A percentile compares a stretch with the other conserved stretches of the same genome.
These are phyloP conservation scores for Bocquillonia castaneifolia DNA, from an alignment of 441 rosid genomes.

Conservation along the genomic window DNA sequence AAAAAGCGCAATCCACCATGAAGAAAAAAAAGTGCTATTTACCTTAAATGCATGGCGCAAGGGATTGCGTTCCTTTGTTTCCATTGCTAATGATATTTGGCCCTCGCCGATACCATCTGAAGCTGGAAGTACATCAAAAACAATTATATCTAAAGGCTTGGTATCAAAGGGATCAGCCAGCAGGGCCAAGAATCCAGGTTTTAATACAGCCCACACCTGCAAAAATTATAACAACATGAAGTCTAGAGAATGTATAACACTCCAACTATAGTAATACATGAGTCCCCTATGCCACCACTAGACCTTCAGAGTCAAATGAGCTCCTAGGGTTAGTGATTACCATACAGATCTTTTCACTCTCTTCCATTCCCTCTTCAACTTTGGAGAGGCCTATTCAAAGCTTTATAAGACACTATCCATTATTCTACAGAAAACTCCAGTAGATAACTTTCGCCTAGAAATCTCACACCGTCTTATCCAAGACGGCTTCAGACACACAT, in stretches of 20 bases:
- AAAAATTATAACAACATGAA: constrained; percentile 22
- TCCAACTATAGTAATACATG: background rate
- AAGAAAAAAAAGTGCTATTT: constrained; percentile 18
- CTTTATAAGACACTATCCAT: too few species aligned
- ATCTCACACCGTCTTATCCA: constrained; percentile 11
- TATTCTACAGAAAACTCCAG: background rate
- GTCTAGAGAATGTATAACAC: background rate
- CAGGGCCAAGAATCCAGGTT: constrained; percentile 96
- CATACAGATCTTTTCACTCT: background rate
- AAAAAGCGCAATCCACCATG: background rate
- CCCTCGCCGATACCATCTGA: constrained; percentile 81
- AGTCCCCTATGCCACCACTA: background rate
- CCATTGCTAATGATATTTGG: constrained; percentile 70
- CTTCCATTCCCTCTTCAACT: too few species aligned
- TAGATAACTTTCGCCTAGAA: background rate
- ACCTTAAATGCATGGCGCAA: constrained; percentile 92
- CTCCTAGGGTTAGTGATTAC: background rate
- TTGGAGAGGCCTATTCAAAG: too few species aligned
- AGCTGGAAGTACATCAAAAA: constrained; percentile 88
- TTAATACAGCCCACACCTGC: constrained; percentile 97
- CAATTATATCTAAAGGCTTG: constrained; percentile 85
- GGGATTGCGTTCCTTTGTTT: constrained; percentile 89
- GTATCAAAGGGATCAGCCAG: constrained; percentile 80
- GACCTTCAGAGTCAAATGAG: background rate
- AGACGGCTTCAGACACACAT: background rate